Evolutionary conservation across 2,329 filamentous ascomycete genomes (phyloP).

Genomic region (Thelonectria discophora): DNA sequence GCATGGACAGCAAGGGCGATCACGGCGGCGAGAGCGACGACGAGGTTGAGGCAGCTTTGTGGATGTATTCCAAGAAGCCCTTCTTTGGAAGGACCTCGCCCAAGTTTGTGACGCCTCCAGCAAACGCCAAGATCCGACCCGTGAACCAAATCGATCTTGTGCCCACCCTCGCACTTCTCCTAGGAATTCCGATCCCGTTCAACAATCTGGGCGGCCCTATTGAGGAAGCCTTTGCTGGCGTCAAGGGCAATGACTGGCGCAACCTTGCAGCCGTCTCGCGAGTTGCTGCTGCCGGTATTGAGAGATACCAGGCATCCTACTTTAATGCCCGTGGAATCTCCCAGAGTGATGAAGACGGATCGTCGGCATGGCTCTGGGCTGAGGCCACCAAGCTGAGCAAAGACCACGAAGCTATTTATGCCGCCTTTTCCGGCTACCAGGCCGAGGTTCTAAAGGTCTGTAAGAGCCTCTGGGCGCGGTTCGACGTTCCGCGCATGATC

Average conservation of each 20-base stretch:
- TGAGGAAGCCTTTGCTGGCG: conserved; percentile 87
- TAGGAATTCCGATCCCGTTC: conserved; percentile 93
- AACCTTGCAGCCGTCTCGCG: conserved; percentile 82
- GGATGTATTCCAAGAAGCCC: conserved; percentile 95
- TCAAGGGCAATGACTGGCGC: conserved; percentile 73
- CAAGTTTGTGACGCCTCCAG: conserved; percentile 65
- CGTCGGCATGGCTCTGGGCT: conserved; percentile 54
- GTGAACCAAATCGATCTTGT: conserved; percentile 93
- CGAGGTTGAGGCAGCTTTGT: conserved; percentile 91
- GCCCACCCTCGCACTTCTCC: conserved; percentile 84
- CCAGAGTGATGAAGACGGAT: conserved; percentile 59
- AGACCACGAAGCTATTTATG: conserved; percentile 53
- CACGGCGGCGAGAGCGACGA: conserved; percentile 98
- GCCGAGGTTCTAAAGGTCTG: conserved; percentile 80
- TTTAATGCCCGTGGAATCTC: conserved; percentile 75
- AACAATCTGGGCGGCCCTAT: conserved; percentile 95
- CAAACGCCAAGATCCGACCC: conserved; percentile 79
- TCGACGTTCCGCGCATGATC: conserved; percentile 87
- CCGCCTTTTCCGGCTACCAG: conserved; percentile 78
- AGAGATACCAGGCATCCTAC: conserved; percentile 88
- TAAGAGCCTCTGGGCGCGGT: conserved; percentile 88
- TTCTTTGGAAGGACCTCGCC: conserved; percentile 81
- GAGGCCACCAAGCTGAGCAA: conserved; percentile 58
- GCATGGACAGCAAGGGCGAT: conserved; percentile 97
- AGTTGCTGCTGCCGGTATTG: conserved; percentile 83